Base-by-base conservation (phyloP, 495 filamentous ascomycete genomes). In the Podospora fimiseda region DNA sequence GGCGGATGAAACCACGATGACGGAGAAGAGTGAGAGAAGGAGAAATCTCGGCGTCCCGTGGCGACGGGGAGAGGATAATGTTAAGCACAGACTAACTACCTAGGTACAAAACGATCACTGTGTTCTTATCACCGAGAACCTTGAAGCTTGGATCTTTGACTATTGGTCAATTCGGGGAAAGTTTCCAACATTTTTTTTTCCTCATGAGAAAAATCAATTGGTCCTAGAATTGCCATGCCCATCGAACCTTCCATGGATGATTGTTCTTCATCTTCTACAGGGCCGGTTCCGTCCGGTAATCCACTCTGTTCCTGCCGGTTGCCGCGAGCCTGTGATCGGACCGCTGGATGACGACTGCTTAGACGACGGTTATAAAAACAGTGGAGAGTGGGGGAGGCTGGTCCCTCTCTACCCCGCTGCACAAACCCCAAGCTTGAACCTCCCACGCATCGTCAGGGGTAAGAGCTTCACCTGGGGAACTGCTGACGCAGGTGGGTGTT, bases 381-480 rank as follows among this genome's bases (percentile, higher is more conserved):
- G 42, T 44, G 42, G n/a, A 33, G 23, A 47, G 44, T 47, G 44
- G 44, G 44, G 44, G 44, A 47, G 44, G 44, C 22, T 46, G 43
- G 43, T 14, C 23, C 22, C 16, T 47, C 23, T 21, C 44, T 47
- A 47, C 44, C 44, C 44, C 44, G 44, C 44, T 15, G 20, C 23
- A 21, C 44, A 20, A 47, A 23, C 44, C 44, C 44, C 44, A 47
- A 47, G 21, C 13, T n/a, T n/a, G n/a, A n/a, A n/a, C n/a, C n/a
- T n/a, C n/a, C n/a, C 23, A 20, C 27, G 24, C 44, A 14, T 47
- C 44, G 23, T 24, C 44, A 1, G 23, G 44, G 44, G 20, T 14
- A 15, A 18, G 39, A 18, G 39, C 39, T 41, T 41, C 13, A n/a
- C 39, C 39, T 41, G 16, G 16, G 11, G 39, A 18, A 4, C 16